Evolutionary conservation across 805 yeast species (phyloP).

Genomic region (Wickerhamomyces sydowiorum): DNA sequence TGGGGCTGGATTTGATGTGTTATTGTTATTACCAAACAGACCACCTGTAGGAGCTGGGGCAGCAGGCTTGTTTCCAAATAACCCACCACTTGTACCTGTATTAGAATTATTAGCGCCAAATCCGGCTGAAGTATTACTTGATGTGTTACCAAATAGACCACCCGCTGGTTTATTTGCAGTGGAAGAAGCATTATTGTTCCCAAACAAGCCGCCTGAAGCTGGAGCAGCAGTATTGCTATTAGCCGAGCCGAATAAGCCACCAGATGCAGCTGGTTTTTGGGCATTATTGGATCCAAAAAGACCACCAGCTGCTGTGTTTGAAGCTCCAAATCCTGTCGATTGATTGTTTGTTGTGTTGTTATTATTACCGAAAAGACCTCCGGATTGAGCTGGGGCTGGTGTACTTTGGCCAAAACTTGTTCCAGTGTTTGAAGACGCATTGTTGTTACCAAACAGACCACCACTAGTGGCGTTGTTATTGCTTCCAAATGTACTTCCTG

Average conservation of each 20-base stretch:
- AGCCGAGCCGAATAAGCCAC: constrained; percentile 24
- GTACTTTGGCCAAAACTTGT: too few species aligned
- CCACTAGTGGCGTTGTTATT: constrained; percentile 11
- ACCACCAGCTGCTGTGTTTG: constrained; percentile 27
- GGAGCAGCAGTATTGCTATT: constrained; percentile 11
- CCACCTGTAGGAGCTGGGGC: constrained; percentile 17
- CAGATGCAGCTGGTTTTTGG: constrained; percentile 3
- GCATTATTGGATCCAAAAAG: constrained; percentile 31
- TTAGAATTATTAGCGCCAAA: not conserved
- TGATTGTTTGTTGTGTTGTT: constrained; percentile 4
- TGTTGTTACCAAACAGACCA: constrained; percentile 23
- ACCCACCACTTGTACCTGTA: constrained; percentile 4
- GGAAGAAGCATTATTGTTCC: constrained; percentile 10
- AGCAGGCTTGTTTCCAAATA: constrained; percentile 20
- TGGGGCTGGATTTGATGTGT: constrained; percentile 1
- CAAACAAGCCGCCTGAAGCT: constrained; percentile 25
- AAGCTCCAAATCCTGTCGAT: constrained; percentile 33
- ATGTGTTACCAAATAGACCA: constrained; percentile 23
- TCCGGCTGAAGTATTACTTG: constrained; percentile 15
- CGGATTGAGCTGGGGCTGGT: constrained; percentile 7
- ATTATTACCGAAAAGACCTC: constrained; percentile 29
- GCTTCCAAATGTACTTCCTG: constrained; percentile 30
- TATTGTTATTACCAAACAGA: constrained; percentile 26
- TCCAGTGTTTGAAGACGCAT: too few species aligned
- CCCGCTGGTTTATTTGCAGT: constrained; percentile 16